These are phyloP conservation scores for Cryptosporidium sp. DNA, from an alignment of 169 alveolate genomes.

Conservation along the genomic window DNA sequence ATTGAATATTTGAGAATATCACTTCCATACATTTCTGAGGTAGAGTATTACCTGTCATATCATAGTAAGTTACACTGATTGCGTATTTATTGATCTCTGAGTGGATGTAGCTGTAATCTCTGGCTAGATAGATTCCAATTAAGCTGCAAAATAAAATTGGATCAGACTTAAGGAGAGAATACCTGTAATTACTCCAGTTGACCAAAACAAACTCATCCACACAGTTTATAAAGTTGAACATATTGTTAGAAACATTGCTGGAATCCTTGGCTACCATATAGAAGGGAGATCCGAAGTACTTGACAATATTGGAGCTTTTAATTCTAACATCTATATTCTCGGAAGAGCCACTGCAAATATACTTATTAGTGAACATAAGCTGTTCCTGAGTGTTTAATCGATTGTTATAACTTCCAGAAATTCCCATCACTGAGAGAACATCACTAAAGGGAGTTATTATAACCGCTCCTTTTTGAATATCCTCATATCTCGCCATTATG, in stretches of 20 bases:
- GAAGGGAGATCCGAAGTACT: constrained; percentile 12
- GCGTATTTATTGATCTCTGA: constrained; percentile 34
- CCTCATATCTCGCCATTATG: constrained; percentile 32
- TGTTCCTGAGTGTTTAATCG: constrained; percentile 27
- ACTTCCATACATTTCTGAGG: constrained; percentile 48
- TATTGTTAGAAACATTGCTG: not conserved
- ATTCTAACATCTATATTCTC: constrained; percentile 37
- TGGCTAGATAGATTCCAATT: constrained; percentile 42
- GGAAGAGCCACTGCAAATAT: constrained; percentile 55
- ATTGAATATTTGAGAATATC: constrained; percentile 2
- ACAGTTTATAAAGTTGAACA: constrained; percentile 58
- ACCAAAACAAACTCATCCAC: constrained; percentile 31
- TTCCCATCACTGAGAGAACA: constrained; percentile 55
- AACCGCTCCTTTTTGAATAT: not conserved
- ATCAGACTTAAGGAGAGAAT: constrained; percentile 51
- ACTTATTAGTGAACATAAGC: constrained; percentile 24
- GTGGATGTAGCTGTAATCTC: constrained; percentile 32
- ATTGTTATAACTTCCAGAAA: constrained; percentile 29
- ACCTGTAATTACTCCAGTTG: constrained; percentile 43
- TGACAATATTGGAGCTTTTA: not conserved
- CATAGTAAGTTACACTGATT: constrained; percentile 25
- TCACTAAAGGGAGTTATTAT: constrained; percentile 42
- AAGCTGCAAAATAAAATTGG: constrained; percentile 35
- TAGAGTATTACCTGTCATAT: constrained; percentile 15
- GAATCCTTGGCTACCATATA: not conserved